Evolutionary conservation across 1,284 basidiomycete genomes (phyloP).

Genomic region (Volvariella surrecta): DNA sequence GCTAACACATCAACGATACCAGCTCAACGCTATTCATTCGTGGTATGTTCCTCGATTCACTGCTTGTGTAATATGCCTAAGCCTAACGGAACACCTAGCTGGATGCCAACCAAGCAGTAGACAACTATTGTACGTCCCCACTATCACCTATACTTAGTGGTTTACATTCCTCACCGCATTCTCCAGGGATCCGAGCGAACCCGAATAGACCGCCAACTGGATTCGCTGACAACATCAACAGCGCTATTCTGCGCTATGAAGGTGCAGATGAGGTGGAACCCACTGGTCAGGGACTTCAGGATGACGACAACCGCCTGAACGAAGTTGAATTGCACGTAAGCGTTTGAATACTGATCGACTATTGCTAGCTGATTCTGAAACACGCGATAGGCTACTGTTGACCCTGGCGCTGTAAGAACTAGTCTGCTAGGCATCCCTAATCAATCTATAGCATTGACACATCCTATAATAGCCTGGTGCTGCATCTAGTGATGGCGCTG

Average conservation of each 20-base stretch:
- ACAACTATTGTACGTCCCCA: conserved; percentile 32
- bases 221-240: conserved; percentile 12
- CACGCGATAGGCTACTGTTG: too few species aligned
- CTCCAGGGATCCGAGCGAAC: not conserved
- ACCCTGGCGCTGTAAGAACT: too few species aligned
- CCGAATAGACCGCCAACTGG: conserved; percentile 15
- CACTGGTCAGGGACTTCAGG: conserved; percentile 12
- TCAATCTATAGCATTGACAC: conserved; percentile 12
- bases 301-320: not conserved
- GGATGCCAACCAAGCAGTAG: conserved; percentile 28
- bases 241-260: conserved; percentile 29
- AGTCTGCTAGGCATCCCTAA: not conserved
- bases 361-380: too few species aligned
- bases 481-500: conserved; percentile 16
- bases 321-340: not conserved
- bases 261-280: conserved; percentile 27
- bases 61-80: too few species aligned
- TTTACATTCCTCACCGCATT: not conserved
- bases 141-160: conserved; percentile 14
- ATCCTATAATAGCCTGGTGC: conserved; percentile 16
- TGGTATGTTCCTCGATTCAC: not conserved
- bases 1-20: too few species aligned
- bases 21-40: not conserved
- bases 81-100: conserved; percentile 23
- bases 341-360: too few species aligned